Conservation (phyloP, 1,139 yeast genomes). For the Yamadazyma triangularis region DNA sequence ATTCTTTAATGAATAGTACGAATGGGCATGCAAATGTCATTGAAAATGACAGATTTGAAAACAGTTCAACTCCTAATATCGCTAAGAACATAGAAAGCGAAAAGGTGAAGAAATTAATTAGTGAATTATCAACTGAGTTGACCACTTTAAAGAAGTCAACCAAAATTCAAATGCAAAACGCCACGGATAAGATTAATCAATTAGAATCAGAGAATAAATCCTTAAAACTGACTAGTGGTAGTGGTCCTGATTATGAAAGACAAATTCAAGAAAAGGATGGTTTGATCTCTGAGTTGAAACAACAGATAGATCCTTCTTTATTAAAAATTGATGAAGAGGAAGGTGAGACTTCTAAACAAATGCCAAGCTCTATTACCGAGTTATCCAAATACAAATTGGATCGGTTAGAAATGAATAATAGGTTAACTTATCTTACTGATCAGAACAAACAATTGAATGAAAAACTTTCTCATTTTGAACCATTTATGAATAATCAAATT, state of each 20-base stretch:
- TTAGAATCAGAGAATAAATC: constrained; percentile 42
- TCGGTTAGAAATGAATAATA: constrained; percentile 43
- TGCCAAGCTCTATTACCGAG: constrained; percentile 22
- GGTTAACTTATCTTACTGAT: constrained; percentile 40
- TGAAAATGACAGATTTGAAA: constrained; percentile 9
- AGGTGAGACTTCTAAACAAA: constrained; percentile 6
- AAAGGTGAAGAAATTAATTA: constrained; percentile 30
- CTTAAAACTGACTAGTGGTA: constrained; percentile 15
- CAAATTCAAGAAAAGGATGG: constrained; percentile 31
- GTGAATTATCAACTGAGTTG: constrained; percentile 46
- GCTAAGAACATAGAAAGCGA: constrained; percentile 15
- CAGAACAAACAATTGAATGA: constrained; percentile 41
- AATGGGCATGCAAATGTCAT: constrained; percentile 6
- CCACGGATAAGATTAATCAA: constrained; percentile 45
- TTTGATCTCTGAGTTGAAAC: constrained; percentile 32
- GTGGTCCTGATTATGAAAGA: constrained; percentile 16
- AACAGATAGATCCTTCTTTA: constrained; percentile 28
- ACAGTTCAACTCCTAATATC: constrained; percentile 13
- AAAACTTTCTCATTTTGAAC: constrained; percentile 45
- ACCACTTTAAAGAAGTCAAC: constrained; percentile 42
- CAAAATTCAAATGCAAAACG: constrained; percentile 47
- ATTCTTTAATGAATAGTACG: not conserved
- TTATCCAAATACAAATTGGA: constrained; percentile 37
- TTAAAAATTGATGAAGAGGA: constrained; percentile 22
- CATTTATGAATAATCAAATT: constrained; percentile 53